Evolutionary conservation across 257 asterid species (phyloP), one percentile per base, ranked within the genome.

Genomic region (Pogostemon cablin): DNA sequence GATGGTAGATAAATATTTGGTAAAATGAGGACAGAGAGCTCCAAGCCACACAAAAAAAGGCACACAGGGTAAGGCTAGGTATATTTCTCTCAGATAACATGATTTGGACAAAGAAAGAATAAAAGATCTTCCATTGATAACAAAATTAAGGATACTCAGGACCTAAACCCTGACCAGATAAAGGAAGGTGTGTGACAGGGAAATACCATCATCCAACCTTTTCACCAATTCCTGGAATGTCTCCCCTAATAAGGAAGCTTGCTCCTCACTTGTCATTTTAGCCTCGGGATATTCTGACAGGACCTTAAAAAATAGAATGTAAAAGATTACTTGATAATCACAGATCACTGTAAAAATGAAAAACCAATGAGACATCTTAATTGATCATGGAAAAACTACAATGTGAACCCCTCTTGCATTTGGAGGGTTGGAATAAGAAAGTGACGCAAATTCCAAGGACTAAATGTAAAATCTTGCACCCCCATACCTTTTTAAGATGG

Each of bases 151-250:
- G 58, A 44, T n/a, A 40, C 11, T 38, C 62, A 15, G 47, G 70
- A 71, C 67, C 46, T 3, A 57, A 40, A 60, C 43, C 65, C 52
- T 38, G 71, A 57, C 49, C 52, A 63, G 69, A 62, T 11, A 77
- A 50, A 72, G 38, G 49, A 65, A 77, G 80, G 61, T 52, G 73
- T 60, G 75, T 75, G 85, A 73, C 66, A 11, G 82, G 88, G 86
- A 81, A 86, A 78, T 93, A 91, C 99, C 99, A 89, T 93, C 83
- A 60, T 91, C 96, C 96, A 93, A 89, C 96, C 96, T 91, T 84
- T 84, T 86, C 81, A 75, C 91, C 98, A 93, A 78, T 71, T 84
- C 98, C 72, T 66, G 80, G 71, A 82, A 86, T 67, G 89, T 81
- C 81, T 87, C 99, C 68, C 96, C 96, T 65, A 91, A 76, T 56